phyloP scores from a whole-genome alignment of 352 stramenopile species.

The Phytophthora nicotianae region DNA sequence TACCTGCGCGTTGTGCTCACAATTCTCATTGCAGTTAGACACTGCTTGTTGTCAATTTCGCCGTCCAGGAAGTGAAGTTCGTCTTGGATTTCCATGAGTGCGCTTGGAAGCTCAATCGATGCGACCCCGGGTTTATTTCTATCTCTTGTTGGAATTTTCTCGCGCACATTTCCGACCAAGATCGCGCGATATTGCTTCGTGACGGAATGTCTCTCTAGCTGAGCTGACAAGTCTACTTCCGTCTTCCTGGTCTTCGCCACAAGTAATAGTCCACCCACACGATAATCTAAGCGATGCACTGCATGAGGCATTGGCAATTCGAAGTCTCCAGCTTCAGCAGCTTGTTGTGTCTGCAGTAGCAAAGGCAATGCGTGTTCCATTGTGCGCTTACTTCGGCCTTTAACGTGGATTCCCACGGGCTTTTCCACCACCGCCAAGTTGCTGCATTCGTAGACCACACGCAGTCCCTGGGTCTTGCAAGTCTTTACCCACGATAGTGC shows the following conservation, averaged over 20 bases:
- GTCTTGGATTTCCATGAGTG: slow-evolving; percentile 22
- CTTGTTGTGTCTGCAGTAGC: slow-evolving; percentile 30
- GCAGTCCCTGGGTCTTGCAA: slow-evolving; percentile 59
- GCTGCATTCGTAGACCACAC: slow-evolving; percentile 54
- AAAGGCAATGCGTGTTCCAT: slow-evolving; percentile 52
- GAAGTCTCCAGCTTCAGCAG: slow-evolving; percentile 8
- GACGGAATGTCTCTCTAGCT: slow-evolving; percentile 54
- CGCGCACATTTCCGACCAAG: slow-evolving; percentile 37
- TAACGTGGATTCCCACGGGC: slow-evolving; percentile 66
- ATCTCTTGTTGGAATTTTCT: not conserved
- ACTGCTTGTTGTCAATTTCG: slow-evolving; percentile 33
- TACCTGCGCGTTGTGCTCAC: slow-evolving; percentile 45
- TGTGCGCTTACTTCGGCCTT: slow-evolving; percentile 52
- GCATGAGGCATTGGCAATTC: slow-evolving; percentile 41
- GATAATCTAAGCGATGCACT: slow-evolving; percentile 66
- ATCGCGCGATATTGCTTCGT: slow-evolving; percentile 65
- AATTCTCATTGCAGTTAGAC: slow-evolving; percentile 39
- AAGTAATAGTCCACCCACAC: slow-evolving; percentile 63
- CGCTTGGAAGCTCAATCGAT: slow-evolving; percentile 14
- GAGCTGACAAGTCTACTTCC: slow-evolving; percentile 46
- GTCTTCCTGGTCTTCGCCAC: slow-evolving; percentile 58
- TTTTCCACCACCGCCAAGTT: slow-evolving; percentile 62
- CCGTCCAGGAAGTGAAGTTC: slow-evolving; percentile 34
- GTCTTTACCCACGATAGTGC: slow-evolving; percentile 37
- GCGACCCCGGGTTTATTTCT: not conserved